Evolutionary conservation across 345 rosid species (phyloP).

Genomic region (Citrus trifoliata): DNA sequence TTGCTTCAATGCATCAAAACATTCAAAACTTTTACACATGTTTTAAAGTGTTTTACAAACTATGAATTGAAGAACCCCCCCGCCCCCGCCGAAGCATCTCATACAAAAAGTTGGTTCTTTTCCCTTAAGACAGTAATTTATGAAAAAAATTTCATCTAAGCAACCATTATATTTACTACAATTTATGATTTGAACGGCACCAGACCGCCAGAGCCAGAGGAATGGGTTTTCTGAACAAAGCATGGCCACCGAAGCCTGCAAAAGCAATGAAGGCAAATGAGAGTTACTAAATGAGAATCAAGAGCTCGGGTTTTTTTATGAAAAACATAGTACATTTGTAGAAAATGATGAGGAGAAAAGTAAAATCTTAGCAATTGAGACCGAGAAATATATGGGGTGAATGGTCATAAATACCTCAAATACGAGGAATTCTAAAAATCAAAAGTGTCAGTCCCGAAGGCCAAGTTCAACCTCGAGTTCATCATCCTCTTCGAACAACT

Average conservation of each 20-base stretch:
- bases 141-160: constrained; percentile 13
- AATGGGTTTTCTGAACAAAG: neutral
- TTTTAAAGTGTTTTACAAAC: constrained; percentile 17
- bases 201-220: constrained; percentile 11
- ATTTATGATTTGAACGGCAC: constrained; percentile 6
- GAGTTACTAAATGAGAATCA: neutral
- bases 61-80: constrained; percentile 11
- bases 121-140: constrained; percentile 17
- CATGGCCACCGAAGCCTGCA: constrained; percentile 20
- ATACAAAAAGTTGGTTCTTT: constrained; percentile 15
- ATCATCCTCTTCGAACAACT: constrained; percentile 96
- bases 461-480: constrained; percentile 98
- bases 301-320: neutral
- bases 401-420: constrained; percentile 27
- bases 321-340: neutral
- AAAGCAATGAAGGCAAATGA: neutral
- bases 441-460: constrained; percentile 62
- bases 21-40: neutral
- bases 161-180: constrained; percentile 22
- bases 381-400: neutral
- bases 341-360: neutral
- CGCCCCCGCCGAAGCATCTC: neutral
- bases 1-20: constrained; percentile 2
- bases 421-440: constrained; percentile 6
- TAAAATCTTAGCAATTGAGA: neutral